A percentile compares a stretch with the other conserved stretches of the same genome.
These are phyloP conservation scores for Stentor roeselii DNA, from an alignment of 73 alveolate genomes.

Conservation along the genomic window DNA sequence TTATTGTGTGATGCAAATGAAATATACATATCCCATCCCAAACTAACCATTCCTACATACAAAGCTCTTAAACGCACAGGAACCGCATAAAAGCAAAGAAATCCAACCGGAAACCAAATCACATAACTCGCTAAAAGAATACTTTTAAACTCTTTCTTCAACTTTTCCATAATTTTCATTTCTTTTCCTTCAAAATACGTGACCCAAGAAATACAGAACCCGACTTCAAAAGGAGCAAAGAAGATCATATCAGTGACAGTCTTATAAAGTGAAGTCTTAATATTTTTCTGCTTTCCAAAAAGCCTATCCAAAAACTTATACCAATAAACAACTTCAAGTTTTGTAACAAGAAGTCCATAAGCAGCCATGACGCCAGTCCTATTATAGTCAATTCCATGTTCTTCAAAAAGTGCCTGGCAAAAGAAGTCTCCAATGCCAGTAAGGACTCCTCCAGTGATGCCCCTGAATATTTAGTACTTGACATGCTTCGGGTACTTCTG, in stretches of 20 bases:
- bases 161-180: not conserved
- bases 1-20: not conserved
- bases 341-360: not conserved
- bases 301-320: not conserved
- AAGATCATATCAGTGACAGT: not conserved
- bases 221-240: not conserved
- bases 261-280: not conserved
- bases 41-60: not conserved
- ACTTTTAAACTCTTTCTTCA: not conserved
- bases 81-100: not conserved
- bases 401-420: no score
- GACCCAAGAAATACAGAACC: not conserved
- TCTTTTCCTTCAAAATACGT: not conserved
- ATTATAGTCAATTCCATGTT: no score
- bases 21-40: not conserved
- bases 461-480: no score
- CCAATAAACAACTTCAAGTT: not conserved
- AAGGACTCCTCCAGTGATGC: no score
- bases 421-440: no score
- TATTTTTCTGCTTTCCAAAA: not conserved
- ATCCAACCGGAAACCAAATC: not conserved
- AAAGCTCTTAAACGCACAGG: not conserved
- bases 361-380: no score
- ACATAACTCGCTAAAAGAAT: not conserved
- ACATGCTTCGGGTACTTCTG: no score